Evolutionary conservation across 306 rosid genomes (phyloP).

Genomic region (Quercus alba): DNA sequence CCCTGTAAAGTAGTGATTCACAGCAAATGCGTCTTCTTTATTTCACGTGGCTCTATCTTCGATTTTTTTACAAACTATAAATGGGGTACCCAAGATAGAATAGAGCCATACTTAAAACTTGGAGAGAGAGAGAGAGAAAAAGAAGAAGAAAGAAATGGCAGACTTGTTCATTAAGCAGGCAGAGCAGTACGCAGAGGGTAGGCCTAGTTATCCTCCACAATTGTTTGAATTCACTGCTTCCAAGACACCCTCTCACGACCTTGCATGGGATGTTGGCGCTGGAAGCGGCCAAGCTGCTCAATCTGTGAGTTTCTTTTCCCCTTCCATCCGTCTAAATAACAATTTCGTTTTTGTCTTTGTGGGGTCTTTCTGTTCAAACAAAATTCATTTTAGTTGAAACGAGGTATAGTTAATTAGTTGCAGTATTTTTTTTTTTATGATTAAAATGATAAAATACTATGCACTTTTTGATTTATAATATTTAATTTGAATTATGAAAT

Average conservation of each 20-base stretch:
- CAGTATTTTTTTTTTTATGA: too few species aligned
- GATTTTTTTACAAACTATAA: too few species aligned
- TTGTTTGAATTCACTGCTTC: conserved; percentile 67
- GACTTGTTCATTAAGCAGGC: conserved; percentile 53
- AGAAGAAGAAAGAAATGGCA: conserved; percentile 24
- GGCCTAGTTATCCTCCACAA: conserved; percentile 65
- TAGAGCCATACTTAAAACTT: neutral
- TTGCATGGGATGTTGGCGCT: conserved; percentile 86
- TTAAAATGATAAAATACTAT: too few species aligned
- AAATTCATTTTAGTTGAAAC: neutral
- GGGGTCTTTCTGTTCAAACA: too few species aligned
- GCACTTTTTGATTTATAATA: too few species aligned
- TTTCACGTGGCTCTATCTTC: too few species aligned
- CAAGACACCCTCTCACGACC: conserved; percentile 49
- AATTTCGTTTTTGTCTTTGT: neutral
- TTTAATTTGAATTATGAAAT: too few species aligned
- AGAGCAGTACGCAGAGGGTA: conserved; percentile 44
- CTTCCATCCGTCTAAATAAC: too few species aligned
- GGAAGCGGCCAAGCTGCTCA: conserved; percentile 87
- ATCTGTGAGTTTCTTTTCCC: conserved; percentile 30
- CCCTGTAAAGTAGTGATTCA: too few species aligned
- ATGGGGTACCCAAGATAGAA: neutral
- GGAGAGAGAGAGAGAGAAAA: neutral
- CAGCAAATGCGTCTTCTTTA: too few species aligned
- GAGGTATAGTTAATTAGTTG: too few species aligned